A percentile compares a stretch with the other conserved stretches of the same genome.
phyloP scores from a whole-genome alignment of 495 filamentous ascomycete species.

The Penicillium canariense region DNA sequence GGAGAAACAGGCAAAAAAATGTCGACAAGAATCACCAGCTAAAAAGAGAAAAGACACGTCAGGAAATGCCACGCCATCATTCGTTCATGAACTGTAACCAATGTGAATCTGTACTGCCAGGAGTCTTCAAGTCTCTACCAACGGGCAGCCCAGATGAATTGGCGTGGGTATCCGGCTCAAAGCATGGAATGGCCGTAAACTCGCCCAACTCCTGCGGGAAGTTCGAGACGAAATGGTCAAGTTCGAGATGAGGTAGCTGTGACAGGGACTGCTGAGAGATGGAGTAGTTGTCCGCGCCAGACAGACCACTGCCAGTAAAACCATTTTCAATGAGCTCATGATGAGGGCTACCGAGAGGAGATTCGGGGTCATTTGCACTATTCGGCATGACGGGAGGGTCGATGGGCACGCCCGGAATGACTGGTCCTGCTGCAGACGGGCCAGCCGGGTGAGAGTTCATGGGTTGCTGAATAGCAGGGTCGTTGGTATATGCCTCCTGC shows the following conservation, averaged over 20 bases:
- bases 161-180: constrained; percentile 41
- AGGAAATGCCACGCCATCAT: constrained; percentile 8
- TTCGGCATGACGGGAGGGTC: constrained; percentile 13
- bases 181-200: constrained; percentile 48
- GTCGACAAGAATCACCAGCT: neutral
- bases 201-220: constrained; percentile 48
- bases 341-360: constrained; percentile 7
- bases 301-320: constrained; percentile 23
- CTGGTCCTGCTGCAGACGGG: constrained; percentile 7
- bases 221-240: constrained; percentile 48
- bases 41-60: neutral
- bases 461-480: constrained; percentile 20
- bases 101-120: constrained; percentile 26
- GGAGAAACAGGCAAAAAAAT: neutral
- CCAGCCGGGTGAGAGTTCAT: constrained; percentile 11
- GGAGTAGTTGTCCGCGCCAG: constrained; percentile 30
- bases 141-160: constrained; percentile 13
- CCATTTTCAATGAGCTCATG: constrained; percentile 24
- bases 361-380: constrained; percentile 12
- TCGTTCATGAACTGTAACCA: constrained; percentile 45
- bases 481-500: constrained; percentile 18
- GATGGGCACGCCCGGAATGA: constrained; percentile 15
- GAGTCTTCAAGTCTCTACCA: constrained; percentile 27
- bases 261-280: constrained; percentile 33
- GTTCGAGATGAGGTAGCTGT: constrained; percentile 39